These are phyloP conservation scores for Xylona heveae DNA, from an alignment of 495 filamentous ascomycete genomes.

Conservation along the genomic window DNA sequence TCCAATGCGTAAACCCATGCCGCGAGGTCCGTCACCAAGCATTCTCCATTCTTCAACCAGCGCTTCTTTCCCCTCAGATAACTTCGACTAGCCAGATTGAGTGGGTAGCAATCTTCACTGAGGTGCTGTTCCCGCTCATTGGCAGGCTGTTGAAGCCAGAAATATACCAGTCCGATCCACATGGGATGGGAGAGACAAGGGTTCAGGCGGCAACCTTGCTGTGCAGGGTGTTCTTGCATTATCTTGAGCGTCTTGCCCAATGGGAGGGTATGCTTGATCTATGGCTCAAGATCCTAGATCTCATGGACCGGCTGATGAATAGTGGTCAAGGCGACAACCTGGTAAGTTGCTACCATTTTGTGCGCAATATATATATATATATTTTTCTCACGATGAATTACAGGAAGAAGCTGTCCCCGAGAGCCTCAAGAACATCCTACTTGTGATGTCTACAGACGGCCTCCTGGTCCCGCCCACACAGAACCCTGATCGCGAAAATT, in stretches of 20 bases:
- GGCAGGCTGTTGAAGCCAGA: slow-evolving; percentile 79
- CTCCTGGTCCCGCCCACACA: slow-evolving; percentile 57
- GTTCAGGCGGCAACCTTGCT: slow-evolving; percentile 80
- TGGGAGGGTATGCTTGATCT: slow-evolving; percentile 86
- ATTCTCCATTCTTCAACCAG: slow-evolving; percentile 67
- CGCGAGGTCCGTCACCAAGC: slow-evolving; percentile 81
- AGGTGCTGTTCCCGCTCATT: slow-evolving; percentile 91
- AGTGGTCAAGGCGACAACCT: slow-evolving; percentile 81
- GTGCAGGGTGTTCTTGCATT: slow-evolving; percentile 90
- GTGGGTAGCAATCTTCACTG: slow-evolving; percentile 87
- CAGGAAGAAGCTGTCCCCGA: slow-evolving; percentile 92
- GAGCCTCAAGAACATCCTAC: slow-evolving; percentile 83
- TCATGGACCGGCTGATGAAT: slow-evolving; percentile 93
- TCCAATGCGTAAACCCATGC: slow-evolving; percentile 86
- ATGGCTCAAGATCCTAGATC: slow-evolving; percentile 81
- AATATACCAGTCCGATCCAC: slow-evolving; percentile 76
- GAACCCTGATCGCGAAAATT: slow-evolving; percentile 30
- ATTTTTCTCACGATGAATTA: slow-evolving; percentile 5
- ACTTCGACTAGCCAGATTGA: slow-evolving; percentile 60
- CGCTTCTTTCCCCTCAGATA: slow-evolving; percentile 62
- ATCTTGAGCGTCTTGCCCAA: slow-evolving; percentile 62
- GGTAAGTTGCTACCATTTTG: slow-evolving; percentile 26
- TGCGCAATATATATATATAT: background rate
- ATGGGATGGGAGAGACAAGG: slow-evolving; percentile 88
- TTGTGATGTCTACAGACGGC: slow-evolving; percentile 85